Conservation (phyloP, 1,284 basidiomycete genomes). For the Pseudozyma thailandica region DNA sequence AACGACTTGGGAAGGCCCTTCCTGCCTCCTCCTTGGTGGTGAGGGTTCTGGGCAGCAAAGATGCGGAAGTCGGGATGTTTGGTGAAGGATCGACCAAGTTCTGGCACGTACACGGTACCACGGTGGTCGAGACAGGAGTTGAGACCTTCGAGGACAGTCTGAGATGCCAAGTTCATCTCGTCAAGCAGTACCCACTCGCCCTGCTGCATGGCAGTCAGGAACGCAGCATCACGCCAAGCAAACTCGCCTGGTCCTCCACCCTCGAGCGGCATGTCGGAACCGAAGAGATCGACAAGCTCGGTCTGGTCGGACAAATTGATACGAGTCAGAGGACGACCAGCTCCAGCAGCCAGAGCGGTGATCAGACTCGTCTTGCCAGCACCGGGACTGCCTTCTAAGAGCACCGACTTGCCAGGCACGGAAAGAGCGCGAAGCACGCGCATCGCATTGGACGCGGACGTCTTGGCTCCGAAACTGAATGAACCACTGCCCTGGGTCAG, state of each 20-base stretch:
- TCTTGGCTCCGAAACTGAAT: conserved; percentile 89
- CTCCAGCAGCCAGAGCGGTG: conserved; percentile 82
- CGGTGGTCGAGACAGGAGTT: conserved; percentile 97
- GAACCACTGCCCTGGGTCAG: conserved; percentile 29
- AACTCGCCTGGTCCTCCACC: conserved; percentile 92
- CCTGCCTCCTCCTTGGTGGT: conserved; percentile 94
- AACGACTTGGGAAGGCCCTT: conserved; percentile 98
- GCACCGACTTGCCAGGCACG: conserved; percentile 82
- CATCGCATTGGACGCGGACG: conserved; percentile 87
- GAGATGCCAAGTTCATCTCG: conserved; percentile 96
- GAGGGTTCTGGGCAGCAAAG: conserved; percentile 97
- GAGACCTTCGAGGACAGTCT: conserved; percentile 92
- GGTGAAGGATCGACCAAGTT: conserved; percentile 87
- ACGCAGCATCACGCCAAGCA: conserved; percentile 96
- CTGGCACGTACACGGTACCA: conserved; percentile 93
- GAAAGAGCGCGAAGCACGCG: conserved; percentile 91
- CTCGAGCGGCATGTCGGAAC: conserved; percentile 94
- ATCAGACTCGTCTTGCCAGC: conserved; percentile 99
- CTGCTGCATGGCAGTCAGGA: conserved; percentile 82
- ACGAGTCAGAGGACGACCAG: conserved; percentile 85
- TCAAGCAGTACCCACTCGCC: conserved; percentile 92
- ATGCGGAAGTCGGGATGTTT: conserved; percentile 92
- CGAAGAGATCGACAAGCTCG: conserved; percentile 94
- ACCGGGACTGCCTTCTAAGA: conserved; percentile 96
- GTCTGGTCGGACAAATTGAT: conserved; percentile 99